Conservation (phyloP, 2,329 filamentous ascomycete genomes). For the Mycogone perniciosa region DNA sequence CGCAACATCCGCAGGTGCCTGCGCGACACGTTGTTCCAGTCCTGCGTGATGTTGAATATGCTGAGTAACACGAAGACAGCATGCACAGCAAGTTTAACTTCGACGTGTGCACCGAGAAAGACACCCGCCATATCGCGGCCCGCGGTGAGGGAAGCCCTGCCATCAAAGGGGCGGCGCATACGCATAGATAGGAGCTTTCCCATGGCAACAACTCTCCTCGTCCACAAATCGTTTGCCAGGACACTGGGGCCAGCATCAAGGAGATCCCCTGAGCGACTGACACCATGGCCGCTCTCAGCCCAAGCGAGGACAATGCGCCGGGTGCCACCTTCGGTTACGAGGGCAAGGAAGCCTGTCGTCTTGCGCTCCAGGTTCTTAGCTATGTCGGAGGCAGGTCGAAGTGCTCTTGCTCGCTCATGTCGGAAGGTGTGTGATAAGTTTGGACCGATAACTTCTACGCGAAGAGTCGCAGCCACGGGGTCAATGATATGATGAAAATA, state of each 20-base stretch:
- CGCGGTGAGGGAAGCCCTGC: not conserved
- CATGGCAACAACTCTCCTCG: conserved; percentile 23
- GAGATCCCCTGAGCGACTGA: conserved; percentile 23
- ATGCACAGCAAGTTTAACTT: conserved; percentile 34
- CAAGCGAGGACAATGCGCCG: conserved; percentile 24
- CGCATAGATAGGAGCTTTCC: conserved; percentile 24
- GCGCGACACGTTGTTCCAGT: conserved; percentile 17
- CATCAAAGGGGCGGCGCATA: conserved; percentile 26
- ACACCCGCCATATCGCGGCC: conserved; percentile 17
- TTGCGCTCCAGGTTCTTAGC: conserved; percentile 20
- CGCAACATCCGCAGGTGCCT: conserved; percentile 20
- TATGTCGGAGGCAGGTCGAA: conserved; percentile 6
- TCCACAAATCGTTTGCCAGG: conserved; percentile 28
- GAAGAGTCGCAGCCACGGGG: conserved; percentile 18
- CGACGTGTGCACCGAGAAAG: conserved; percentile 31
- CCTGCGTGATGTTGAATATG: conserved; percentile 19
- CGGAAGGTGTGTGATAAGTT: conserved; percentile 25
- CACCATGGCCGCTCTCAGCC: conserved; percentile 30
- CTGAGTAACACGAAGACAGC: conserved; percentile 24
- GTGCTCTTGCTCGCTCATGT: conserved; percentile 19
- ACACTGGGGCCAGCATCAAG: conserved; percentile 19
- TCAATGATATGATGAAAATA: conserved; percentile 30
- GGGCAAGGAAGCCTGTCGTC: conserved; percentile 27
- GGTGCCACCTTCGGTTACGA: conserved; percentile 12
- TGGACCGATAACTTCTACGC: conserved; percentile 26